These are phyloP conservation scores for Coleophoma cylindrospora DNA, from an alignment of 2,329 filamentous ascomycete species.

Conservation along the genomic window DNA sequence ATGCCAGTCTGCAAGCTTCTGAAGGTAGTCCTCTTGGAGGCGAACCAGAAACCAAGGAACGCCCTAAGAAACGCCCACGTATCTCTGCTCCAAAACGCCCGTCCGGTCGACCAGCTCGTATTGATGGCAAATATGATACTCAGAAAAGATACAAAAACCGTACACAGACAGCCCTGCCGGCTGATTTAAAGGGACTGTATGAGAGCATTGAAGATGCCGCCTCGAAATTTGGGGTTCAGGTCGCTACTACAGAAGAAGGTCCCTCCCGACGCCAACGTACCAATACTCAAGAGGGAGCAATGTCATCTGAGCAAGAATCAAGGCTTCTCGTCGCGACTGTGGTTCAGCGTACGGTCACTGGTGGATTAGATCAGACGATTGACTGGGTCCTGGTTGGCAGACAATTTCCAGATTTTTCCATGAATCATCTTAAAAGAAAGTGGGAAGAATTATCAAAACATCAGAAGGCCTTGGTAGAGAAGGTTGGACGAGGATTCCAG, in stretches of 20 bases:
- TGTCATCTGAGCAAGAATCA: conserved; percentile 36
- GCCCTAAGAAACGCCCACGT: not conserved
- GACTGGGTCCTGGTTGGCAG: conserved; percentile 57
- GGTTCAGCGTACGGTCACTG: conserved; percentile 51
- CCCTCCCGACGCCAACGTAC: not conserved
- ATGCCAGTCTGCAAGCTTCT: conserved; percentile 29
- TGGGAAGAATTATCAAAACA: conserved; percentile 50
- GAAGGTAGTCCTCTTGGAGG: conserved; percentile 4
- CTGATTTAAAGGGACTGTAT: conserved; percentile 20
- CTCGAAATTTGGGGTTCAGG: conserved; percentile 12
- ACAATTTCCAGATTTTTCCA: conserved; percentile 48
- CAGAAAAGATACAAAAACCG: conserved; percentile 13
- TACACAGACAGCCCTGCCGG: conserved; percentile 12
- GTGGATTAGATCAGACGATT: conserved; percentile 52
- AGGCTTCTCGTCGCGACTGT: conserved; percentile 53
- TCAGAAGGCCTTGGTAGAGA: conserved; percentile 46
- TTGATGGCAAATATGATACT: not conserved
- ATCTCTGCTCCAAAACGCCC: not conserved
- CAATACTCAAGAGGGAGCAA: conserved; percentile 21
- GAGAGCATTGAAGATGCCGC: conserved; percentile 10
- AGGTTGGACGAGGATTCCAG: conserved; percentile 59
- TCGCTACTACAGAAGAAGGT: conserved; percentile 5
- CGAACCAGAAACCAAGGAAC: not conserved
- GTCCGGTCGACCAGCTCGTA: not conserved
- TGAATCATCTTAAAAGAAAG: conserved; percentile 46